These are phyloP conservation scores for Melaleuca quinquenervia DNA, from an alignment of 345 rosid genomes.

Conservation along the genomic window DNA sequence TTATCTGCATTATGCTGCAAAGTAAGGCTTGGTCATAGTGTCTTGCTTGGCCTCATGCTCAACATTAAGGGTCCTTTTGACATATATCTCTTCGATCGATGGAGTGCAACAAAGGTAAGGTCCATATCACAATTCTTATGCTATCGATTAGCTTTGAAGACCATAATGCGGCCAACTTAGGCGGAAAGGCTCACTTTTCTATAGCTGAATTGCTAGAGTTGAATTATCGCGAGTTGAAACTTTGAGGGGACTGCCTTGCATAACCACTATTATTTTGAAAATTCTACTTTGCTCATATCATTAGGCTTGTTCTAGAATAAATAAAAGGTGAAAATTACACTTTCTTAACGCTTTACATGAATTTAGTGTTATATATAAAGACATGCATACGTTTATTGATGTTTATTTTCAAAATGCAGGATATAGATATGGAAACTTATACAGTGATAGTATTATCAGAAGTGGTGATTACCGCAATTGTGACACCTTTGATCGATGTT, in stretches of 20 bases:
- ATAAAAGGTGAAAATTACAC: not conserved
- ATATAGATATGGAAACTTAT: not conserved
- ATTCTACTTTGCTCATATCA: not conserved
- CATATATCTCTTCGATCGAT: not conserved
- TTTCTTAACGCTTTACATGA: not conserved
- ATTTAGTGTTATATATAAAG: not conserved
- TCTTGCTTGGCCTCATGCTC: conserved; percentile 4
- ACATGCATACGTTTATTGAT: not conserved
- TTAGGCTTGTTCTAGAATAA: not conserved
- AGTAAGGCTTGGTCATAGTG: not conserved
- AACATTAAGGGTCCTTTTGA: conserved; percentile 7
- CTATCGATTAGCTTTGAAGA: not conserved
- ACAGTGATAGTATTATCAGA: not conserved
- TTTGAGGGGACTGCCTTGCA: not conserved
- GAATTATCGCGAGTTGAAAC: not conserved
- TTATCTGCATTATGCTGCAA: not conserved
- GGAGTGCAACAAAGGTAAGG: not conserved
- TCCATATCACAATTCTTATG: not conserved
- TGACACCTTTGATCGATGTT: not conserved
- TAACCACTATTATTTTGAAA: not conserved
- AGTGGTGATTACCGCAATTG: not conserved
- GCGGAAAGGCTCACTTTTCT: not conserved
- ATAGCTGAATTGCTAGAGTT: not conserved
- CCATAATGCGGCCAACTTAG: not conserved
- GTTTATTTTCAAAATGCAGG: not conserved